Base-by-base conservation (phyloP, 2,329 filamentous ascomycete genomes). In the Immersiporthe knoxdaviesiana region DNA sequence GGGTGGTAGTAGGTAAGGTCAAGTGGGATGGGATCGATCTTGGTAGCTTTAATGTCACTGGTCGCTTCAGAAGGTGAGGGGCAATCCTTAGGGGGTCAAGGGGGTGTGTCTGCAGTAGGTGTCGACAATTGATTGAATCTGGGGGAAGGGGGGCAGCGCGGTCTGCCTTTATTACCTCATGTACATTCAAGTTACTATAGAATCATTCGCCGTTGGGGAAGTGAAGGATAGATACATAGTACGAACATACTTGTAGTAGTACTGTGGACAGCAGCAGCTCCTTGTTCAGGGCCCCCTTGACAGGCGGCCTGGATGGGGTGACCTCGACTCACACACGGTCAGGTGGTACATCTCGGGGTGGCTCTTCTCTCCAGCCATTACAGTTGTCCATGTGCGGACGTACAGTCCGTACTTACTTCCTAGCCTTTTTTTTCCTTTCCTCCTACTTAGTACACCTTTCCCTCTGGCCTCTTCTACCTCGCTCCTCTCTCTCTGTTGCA, bases 81-180 rank as follows among this genome's bases (percentile, higher is more conserved):
- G 58, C 58, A 37, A n/a, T n/a, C 44, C 44, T 47, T n/a, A 10
- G 21, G 21, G 44, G 44, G 44, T n/a, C 21, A n/a, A 47, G 8
- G 41, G 44, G 44, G 44, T 47, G 44, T 47, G 58, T 21, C 21
- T n/a, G n/a, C n/a, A n/a, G n/a, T n/a, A 32, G 30, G 18, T 32
- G 58, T 14, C 58, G 32, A 37, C 32, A 32, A 18, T 56, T 30
- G 52, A 56, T 30, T 39, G 58, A 24, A 39, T 8, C 18, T 47
- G 44, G 44, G n/a, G 44, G 44, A 8, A 21, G 32, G 58, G 18
- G 58, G 7, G 58, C 58, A 60, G 32, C 58, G 2, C 39, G 58
- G 58, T 24, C 58, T 60, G 27, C 52, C 30, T 56, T 56, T 56
- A 56, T 56, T 56, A 32, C 52, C 52, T 56, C 52, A 30, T 32